Evolutionary conservation across 495 filamentous ascomycete species (phyloP).

Genomic region (Penicillium goetzii): DNA sequence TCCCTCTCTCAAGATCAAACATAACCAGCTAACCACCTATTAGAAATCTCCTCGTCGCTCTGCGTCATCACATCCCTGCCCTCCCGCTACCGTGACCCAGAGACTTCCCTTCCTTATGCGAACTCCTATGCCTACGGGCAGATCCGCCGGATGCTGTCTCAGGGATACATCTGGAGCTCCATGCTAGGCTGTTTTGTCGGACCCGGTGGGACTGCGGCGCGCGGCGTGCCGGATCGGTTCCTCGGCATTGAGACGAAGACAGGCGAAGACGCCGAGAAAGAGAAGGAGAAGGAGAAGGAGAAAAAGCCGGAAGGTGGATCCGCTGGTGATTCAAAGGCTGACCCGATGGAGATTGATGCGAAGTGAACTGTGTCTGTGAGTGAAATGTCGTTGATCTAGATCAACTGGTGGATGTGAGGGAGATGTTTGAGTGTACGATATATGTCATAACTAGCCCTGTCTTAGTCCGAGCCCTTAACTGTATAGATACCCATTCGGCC

Average conservation of each 20-base stretch:
- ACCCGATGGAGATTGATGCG: slow-evolving; percentile 28
- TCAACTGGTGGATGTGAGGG: not conserved
- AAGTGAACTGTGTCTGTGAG: not conserved
- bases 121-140: slow-evolving; percentile 75
- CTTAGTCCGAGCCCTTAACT: not conserved
- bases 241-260: slow-evolving; percentile 32
- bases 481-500: slow-evolving; percentile 7
- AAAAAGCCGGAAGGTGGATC: not conserved
- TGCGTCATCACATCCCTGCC: slow-evolving; percentile 82
- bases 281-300: too few relatives aligned
- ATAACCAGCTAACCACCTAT: not conserved
- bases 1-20: not conserved
- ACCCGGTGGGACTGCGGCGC: slow-evolving; percentile 59
- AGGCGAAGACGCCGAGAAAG: not conserved
- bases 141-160: slow-evolving; percentile 59
- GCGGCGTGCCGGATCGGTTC: slow-evolving; percentile 72
- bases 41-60: slow-evolving; percentile 56
- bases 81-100: slow-evolving; percentile 76
- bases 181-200: slow-evolving; percentile 79
- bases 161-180: slow-evolving; percentile 73
- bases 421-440: slow-evolving; percentile 2
- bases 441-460: slow-evolving; percentile 5
- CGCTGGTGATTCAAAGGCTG: slow-evolving; percentile 12
- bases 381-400: not conserved
- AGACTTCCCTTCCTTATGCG: slow-evolving; percentile 74